Evolutionary conservation across 2,329 filamentous ascomycete species (phyloP).

Genomic region (Cladophialophora chaetospira): DNA sequence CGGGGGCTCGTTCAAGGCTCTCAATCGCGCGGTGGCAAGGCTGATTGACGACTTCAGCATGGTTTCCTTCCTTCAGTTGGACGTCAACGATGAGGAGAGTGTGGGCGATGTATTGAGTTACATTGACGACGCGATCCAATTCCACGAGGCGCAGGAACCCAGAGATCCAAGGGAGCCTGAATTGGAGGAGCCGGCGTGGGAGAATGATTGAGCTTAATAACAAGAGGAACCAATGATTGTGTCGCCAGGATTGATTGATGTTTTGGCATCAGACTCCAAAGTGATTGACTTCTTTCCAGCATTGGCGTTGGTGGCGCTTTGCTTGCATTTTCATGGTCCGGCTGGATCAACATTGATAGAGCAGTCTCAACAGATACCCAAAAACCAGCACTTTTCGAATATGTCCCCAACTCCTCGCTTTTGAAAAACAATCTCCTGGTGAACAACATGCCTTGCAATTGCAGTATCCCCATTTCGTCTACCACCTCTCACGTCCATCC

Average conservation of each 20-base stretch:
- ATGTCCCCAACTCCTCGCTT: neutral
- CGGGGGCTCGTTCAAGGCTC: conserved; percentile 75
- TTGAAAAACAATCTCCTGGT: neutral
- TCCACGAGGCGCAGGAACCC: conserved; percentile 89
- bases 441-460: neutral
- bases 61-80: conserved; percentile 90
- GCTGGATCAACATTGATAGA: neutral
- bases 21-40: conserved; percentile 85
- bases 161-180: conserved; percentile 71
- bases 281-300: conserved; percentile 19
- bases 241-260: neutral
- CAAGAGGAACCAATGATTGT: neutral
- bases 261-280: neutral
- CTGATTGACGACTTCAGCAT: conserved; percentile 98
- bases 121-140: conserved; percentile 93
- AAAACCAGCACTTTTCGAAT: neutral
- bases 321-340: neutral
- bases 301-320: conserved; percentile 28
- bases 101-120: conserved; percentile 81
- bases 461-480: neutral
- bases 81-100: conserved; percentile 90
- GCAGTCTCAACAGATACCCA: conserved; percentile 7
- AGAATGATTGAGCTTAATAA: conserved; percentile 38
- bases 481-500: conserved; percentile 19
- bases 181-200: conserved; percentile 56